Evolutionary conservation across 345 rosid genomes (phyloP).

Genomic region (Arabis alpina): DNA sequence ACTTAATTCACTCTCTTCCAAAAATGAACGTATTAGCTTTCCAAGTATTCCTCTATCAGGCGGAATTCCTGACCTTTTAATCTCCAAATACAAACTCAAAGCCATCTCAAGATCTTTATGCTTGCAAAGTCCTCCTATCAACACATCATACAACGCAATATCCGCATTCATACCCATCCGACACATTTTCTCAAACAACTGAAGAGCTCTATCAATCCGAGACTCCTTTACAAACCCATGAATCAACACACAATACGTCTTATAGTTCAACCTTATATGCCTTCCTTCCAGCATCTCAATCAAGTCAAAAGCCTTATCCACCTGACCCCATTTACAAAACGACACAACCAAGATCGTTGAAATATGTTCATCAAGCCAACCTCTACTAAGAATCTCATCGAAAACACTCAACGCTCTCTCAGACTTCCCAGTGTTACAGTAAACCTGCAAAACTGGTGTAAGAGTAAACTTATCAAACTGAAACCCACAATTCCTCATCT

Average conservation of each 20-base stretch:
- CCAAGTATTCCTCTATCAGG: constrained; percentile 65
- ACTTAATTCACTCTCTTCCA: constrained; percentile 53
- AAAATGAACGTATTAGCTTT: constrained; percentile 62
- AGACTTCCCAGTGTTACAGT: constrained; percentile 59
- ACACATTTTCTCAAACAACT: constrained; percentile 64
- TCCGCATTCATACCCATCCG: constrained; percentile 57
- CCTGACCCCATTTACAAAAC: constrained; percentile 70
- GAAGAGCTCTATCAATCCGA: constrained; percentile 68
- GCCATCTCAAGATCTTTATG: constrained; percentile 61
- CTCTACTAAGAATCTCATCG: constrained; percentile 53
- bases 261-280: constrained; percentile 60
- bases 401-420: constrained; percentile 64
- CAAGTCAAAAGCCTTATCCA: constrained; percentile 75
- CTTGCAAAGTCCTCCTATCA: constrained; percentile 68
- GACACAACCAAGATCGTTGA: constrained; percentile 63
- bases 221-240: constrained; percentile 72
- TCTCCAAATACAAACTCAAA: constrained; percentile 59
- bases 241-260: constrained; percentile 70
- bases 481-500: constrained; percentile 67
- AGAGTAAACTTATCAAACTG: constrained; percentile 65
- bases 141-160: constrained; percentile 67
- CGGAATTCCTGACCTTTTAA: constrained; percentile 53
- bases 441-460: constrained; percentile 74
- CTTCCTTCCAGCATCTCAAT: constrained; percentile 66
- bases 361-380: constrained; percentile 74